Base-by-base conservation (phyloP, 1,139 yeast species). In the Hyphopichia pseudoburtonii region DNA sequence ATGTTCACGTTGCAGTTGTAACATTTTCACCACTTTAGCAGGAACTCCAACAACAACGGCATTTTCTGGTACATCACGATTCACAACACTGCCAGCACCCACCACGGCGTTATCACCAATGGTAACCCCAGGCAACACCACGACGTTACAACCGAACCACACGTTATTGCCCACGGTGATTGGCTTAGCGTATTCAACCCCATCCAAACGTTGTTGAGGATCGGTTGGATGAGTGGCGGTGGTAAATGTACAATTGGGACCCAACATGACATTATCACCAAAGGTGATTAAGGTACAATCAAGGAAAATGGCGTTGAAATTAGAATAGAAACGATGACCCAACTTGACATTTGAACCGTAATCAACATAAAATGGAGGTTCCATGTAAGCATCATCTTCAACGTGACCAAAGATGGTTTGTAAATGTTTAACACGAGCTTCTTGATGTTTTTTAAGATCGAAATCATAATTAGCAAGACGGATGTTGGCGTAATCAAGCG, bases 51-150 rank as follows among this genome's bases (percentile, higher is more conserved):
- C 82, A 14, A 73, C 81, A 17, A 82, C 73, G 0, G 73, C 58
- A 40, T 69, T 64, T 6, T 73, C 62, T 1, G 84, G 81, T 16
- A 82, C 70, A 43, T 72, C 76, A 44, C 62, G 74, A 25, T 70
- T 70, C 18, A 83, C 87, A 2, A 82, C 80, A 4, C 80, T 61
- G 3, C 86, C 87, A 5, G 89, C 86, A 5, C 82, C 90, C 33
- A 83, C 65, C 1, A 80, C 80, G n/a, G 73, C 68, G 1, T 76
- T 75, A 27, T 77, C 73, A 6, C 89, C 89, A 36, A 83, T 71
- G 1, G 75, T 78, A 11, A 82, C 84, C 2, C 88, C 89, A 2
- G 86, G 85, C 37, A 82, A 58, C 5, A 83, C 68, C 1, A 65
- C 63, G 17, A 64, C 74, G 33, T 70, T 67, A 2, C 80, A 70